A percentile compares a stretch with the other conserved stretches of the same genome.
These are phyloP conservation scores for Penicillium olsonii DNA, from an alignment of 2,329 filamentous ascomycete species.

Conservation along the genomic window DNA sequence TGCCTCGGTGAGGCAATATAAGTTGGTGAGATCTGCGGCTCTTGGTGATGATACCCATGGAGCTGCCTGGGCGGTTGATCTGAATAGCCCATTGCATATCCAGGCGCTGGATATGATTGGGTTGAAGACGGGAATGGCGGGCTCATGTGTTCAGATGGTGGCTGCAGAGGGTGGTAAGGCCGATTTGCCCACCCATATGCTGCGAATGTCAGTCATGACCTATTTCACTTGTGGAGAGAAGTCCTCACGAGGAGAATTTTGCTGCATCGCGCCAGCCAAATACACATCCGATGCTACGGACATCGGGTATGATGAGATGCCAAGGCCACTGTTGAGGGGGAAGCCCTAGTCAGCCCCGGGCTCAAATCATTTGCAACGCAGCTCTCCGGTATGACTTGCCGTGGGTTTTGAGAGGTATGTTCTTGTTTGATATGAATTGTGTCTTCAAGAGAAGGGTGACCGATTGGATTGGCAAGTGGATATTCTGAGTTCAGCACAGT, in stretches of 20 bases:
- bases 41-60: slow-evolving; percentile 15
- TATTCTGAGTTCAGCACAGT: slow-evolving; percentile 8
- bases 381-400: slow-evolving; percentile 9
- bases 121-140: slow-evolving; percentile 29
- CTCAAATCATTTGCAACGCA: neutral
- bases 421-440: slow-evolving; percentile 7
- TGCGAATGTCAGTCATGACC: slow-evolving; percentile 21
- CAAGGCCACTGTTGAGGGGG: slow-evolving; percentile 16
- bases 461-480: slow-evolving; percentile 5
- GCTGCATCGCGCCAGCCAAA: slow-evolving; percentile 31
- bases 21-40: slow-evolving; percentile 10
- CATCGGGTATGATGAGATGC: slow-evolving; percentile 22
- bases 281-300: slow-evolving; percentile 25
- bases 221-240: neutral
- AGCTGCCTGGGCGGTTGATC: slow-evolving; percentile 23
- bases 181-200: slow-evolving; percentile 35
- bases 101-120: slow-evolving; percentile 22
- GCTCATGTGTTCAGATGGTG: slow-evolving; percentile 29
- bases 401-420: slow-evolving; percentile 6
- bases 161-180: slow-evolving; percentile 31
- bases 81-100: slow-evolving; percentile 29
- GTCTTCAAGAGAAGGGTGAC: slow-evolving; percentile 9
- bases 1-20: slow-evolving; percentile 14
- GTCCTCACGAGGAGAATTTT: slow-evolving; percentile 32
- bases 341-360: slow-evolving; percentile 5